Conservation (phyloP, 768 basidiomycete species). For the Cantharellus cinnabarinus region DNA sequence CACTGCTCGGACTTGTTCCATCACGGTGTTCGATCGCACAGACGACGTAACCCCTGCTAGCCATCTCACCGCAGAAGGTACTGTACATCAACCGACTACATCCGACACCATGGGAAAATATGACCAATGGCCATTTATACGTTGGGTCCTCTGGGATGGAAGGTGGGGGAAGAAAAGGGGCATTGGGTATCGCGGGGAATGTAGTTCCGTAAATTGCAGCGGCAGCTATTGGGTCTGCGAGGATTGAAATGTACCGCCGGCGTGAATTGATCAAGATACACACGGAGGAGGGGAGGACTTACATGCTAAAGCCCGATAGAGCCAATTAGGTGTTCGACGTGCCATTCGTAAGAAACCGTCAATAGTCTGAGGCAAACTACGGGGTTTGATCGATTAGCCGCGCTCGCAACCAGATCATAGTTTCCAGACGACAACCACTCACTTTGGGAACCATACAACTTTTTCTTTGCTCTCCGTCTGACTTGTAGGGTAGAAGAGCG, state of each 20-base stretch:
- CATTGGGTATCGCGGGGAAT: constrained; percentile 16
- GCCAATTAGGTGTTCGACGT: constrained; percentile 14
- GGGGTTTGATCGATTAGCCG: not conserved
- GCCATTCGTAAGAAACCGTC: constrained; percentile 17
- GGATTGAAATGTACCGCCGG: not conserved
- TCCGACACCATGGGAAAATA: constrained; percentile 29
- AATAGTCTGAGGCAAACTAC: constrained; percentile 17
- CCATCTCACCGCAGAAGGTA: constrained; percentile 26
- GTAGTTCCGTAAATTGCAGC: constrained; percentile 17
- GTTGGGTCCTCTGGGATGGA: not conserved
- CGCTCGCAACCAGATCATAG: not conserved
- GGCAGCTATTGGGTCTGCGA: constrained; percentile 11
- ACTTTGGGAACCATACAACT: constrained; percentile 6
- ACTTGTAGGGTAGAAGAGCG: constrained; percentile 16
- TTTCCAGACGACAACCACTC: not conserved
- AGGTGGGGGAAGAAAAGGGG: constrained; percentile 11
- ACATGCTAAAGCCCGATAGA: constrained; percentile 12
- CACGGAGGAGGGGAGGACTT: not conserved
- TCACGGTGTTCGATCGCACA: constrained; percentile 28
- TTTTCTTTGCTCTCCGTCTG: not conserved
- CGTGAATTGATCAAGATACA: not conserved
- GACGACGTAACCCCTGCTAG: constrained; percentile 26
- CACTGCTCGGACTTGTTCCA: constrained; percentile 23
- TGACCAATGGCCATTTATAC: constrained; percentile 20
- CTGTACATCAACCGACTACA: constrained; percentile 24